Evolutionary conservation across 139 green algal genomes (phyloP).

Genomic region (Chlamydomonas applanata): DNA sequence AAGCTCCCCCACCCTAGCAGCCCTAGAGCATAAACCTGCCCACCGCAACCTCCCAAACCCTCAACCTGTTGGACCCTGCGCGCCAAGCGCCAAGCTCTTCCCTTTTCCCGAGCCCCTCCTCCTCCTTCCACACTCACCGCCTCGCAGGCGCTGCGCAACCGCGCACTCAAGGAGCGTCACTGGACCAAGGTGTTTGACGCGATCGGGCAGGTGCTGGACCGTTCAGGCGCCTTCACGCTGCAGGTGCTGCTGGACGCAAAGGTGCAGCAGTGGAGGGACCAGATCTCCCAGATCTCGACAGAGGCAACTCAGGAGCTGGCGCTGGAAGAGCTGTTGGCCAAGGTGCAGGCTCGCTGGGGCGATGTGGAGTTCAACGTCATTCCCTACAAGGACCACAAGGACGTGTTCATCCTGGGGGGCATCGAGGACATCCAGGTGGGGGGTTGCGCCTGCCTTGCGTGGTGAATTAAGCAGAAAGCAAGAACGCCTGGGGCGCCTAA

Average conservation of each 20-base stretch:
- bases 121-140: too few relatives aligned
- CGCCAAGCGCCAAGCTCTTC: background rate
- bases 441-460: background rate
- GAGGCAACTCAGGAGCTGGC: slow-evolving; percentile 78
- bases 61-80: too few relatives aligned
- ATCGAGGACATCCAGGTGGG: slow-evolving; percentile 76
- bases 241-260: slow-evolving; percentile 61
- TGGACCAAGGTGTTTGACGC: slow-evolving; percentile 71
- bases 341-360: slow-evolving; percentile 60
- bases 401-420: slow-evolving; percentile 77
- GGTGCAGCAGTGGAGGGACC: slow-evolving; percentile 58
- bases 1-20: background rate
- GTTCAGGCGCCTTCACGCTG: slow-evolving; percentile 61
- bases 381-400: slow-evolving; percentile 86
- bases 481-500: too few relatives aligned
- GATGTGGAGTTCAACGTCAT: slow-evolving; percentile 73
- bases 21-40: too few relatives aligned
- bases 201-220: slow-evolving; percentile 43
- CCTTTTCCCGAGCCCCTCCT: background rate
- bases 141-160: slow-evolving; percentile 33
- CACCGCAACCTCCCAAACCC: too few relatives aligned
- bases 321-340: slow-evolving; percentile 76
- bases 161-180: slow-evolving; percentile 57
- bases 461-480: too few relatives aligned
- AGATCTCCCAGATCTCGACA: slow-evolving; percentile 54